Evolutionary conservation across 768 basidiomycete genomes (phyloP).

Genomic region (Leucocoprinus sp.): DNA sequence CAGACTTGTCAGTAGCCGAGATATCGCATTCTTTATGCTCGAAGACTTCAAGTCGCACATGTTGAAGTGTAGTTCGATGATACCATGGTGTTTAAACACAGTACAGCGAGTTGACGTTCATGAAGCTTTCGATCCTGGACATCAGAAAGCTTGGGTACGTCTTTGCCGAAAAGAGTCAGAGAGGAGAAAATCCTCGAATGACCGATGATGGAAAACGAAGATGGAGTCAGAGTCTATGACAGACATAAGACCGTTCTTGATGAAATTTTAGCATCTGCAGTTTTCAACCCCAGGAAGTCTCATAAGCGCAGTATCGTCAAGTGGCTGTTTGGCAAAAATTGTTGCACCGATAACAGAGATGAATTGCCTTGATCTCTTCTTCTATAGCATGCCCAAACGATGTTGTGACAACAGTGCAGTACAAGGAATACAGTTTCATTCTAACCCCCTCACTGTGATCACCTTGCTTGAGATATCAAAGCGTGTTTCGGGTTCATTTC

Average conservation of each 20-base stretch:
- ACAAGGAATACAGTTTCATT: constrained; percentile 14
- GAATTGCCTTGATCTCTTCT: constrained; percentile 9
- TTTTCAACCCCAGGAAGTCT: neutral
- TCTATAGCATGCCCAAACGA: neutral
- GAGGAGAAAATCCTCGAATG: constrained; percentile 21
- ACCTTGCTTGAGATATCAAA: constrained; percentile 13
- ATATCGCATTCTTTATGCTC: constrained; percentile 20
- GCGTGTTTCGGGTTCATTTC: constrained; percentile 12
- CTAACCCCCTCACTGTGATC: constrained; percentile 9
- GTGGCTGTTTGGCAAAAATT: constrained; percentile 17
- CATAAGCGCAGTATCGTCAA: constrained; percentile 10
- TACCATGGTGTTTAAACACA: constrained; percentile 23
- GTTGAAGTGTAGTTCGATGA: constrained; percentile 24
- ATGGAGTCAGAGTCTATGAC: constrained; percentile 13
- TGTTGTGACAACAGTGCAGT: neutral
- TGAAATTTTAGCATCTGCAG: constrained; percentile 12
- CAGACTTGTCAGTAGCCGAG: constrained; percentile 16
- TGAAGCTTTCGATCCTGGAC: too few relatives aligned
- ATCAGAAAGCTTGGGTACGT: constrained; percentile 14
- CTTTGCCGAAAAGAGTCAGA: constrained; percentile 10
- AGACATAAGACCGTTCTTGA: constrained; percentile 16
- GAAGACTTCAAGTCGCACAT: constrained; percentile 26
- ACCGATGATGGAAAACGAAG: constrained; percentile 18
- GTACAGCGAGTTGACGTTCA: constrained; percentile 16
- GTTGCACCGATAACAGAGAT: constrained; percentile 16